Conservation (phyloP, 2,329 filamentous ascomycete genomes). For the Paecilomyces sp. region DNA sequence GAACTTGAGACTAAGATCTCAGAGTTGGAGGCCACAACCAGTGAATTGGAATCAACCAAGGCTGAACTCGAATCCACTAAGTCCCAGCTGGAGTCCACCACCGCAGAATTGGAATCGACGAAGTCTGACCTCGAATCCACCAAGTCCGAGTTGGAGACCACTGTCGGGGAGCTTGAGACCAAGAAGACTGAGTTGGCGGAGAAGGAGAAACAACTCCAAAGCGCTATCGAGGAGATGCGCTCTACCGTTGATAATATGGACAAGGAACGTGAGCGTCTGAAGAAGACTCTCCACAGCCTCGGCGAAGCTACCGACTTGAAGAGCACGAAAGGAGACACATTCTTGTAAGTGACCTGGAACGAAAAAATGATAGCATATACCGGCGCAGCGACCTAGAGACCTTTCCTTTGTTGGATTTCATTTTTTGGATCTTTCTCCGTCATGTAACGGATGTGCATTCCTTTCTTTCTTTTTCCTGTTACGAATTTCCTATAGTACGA, state of each 20-base stretch:
- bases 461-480: background rate
- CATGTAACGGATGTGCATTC: background rate
- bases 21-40: conserved; percentile 4
- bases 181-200: too few relatives aligned
- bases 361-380: conserved; percentile 3
- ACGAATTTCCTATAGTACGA: conserved; percentile 12
- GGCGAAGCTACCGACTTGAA: conserved; percentile 46
- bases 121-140: conserved; percentile 10
- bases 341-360: conserved; percentile 40
- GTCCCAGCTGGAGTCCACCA: conserved; percentile 3
- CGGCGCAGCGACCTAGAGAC: background rate
- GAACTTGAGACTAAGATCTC: conserved; percentile 15
- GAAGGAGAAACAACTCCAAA: conserved; percentile 40
- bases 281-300: conserved; percentile 43
- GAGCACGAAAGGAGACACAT: conserved; percentile 41
- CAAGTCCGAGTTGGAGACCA: conserved; percentile 20
- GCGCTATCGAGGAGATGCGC: conserved; percentile 35
- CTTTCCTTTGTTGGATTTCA: background rate
- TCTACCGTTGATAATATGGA: conserved; percentile 44
- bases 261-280: conserved; percentile 44
- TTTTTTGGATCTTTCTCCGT: background rate
- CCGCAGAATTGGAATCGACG: conserved; percentile 7
- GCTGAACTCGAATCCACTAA: conserved; percentile 10
- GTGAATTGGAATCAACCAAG: conserved; percentile 9
- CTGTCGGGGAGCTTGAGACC: conserved; percentile 25